phyloP scores from a whole-genome alignment of 768 basidiomycete genomes.

The Gelatoporia subvermispora region DNA sequence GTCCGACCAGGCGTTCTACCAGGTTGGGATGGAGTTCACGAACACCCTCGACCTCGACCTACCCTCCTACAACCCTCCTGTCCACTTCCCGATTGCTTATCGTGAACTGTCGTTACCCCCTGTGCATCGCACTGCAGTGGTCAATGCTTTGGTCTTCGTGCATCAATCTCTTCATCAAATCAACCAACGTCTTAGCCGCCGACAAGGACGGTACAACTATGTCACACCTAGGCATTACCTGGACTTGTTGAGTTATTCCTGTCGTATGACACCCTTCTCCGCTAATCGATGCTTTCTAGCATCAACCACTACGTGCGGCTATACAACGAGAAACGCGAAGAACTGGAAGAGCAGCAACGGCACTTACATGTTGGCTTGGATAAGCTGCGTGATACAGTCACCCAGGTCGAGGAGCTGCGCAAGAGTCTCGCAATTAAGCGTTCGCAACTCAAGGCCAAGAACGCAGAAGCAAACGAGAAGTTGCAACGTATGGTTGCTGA shows the following conservation, averaged over 20 bases:
- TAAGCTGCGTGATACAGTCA: conserved; percentile 92
- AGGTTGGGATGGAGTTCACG: conserved; percentile 97
- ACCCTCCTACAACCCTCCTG: conserved; percentile 72
- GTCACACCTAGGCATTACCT: conserved; percentile 97
- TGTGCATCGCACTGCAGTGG: conserved; percentile 81
- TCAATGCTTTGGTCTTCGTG: conserved; percentile 90
- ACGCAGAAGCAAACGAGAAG: conserved; percentile 95
- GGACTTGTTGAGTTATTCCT: conserved; percentile 83
- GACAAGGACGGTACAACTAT: conserved; percentile 95
- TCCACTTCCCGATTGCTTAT: conserved; percentile 86
- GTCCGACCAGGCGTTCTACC: conserved; percentile 98
- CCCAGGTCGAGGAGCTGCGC: conserved; percentile 93
- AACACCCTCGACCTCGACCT: conserved; percentile 89
- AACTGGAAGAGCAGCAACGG: conserved; percentile 96
- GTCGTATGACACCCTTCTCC: not conserved
- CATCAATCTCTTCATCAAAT: conserved; percentile 87
- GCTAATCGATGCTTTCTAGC: conserved; percentile 36
- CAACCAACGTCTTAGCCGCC: conserved; percentile 82
- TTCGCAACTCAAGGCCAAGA: conserved; percentile 87
- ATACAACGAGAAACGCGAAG: conserved; percentile 94
- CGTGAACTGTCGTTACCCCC: conserved; percentile 83
- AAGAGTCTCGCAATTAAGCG: conserved; percentile 94
- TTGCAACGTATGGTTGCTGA: conserved; percentile 96
- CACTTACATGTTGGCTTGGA: conserved; percentile 98
- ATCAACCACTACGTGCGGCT: conserved; percentile 96